Conservation (phyloP, 257 asterid species). For the Forsythia viridissima region DNA sequence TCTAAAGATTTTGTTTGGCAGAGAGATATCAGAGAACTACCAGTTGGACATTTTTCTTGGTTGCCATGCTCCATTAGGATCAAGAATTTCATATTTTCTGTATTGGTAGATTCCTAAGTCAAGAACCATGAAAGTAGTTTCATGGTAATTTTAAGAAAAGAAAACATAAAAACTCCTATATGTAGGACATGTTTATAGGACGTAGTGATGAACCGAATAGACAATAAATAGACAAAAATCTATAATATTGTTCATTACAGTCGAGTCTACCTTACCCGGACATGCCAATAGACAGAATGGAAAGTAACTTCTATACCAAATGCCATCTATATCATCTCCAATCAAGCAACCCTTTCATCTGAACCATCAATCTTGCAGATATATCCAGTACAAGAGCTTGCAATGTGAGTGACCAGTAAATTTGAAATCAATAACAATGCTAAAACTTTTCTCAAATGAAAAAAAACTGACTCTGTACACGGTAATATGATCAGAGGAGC, state of each 20-base stretch:
- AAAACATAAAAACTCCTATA: no score
- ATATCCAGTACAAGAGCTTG: slow-evolving; percentile 24
- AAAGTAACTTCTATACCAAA: not conserved
- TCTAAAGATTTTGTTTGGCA: not conserved
- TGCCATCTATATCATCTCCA: not conserved
- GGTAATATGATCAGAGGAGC: not conserved
- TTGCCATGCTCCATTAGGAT: no score
- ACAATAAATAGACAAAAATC: no score
- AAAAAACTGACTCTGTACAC: slow-evolving; percentile 30
- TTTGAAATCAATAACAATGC: slow-evolving; percentile 12
- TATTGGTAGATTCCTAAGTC: no score
- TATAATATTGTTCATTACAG: not conserved
- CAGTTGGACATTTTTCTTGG: no score
- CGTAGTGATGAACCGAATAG: no score
- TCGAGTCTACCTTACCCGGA: not conserved
- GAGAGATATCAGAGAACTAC: not conserved
- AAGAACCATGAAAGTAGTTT: no score
- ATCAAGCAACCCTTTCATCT: slow-evolving; percentile 17
- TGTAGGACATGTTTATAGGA: no score
- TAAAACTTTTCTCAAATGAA: slow-evolving; percentile 33
- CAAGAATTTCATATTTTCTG: no score
- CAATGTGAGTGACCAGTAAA: slow-evolving; percentile 22
- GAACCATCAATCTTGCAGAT: slow-evolving; percentile 14
- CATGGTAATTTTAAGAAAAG: no score
- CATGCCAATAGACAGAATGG: not conserved